Evolutionary conservation across 78 protist genomes (phyloP).

Genomic region (Dictyostelium capitatum): DNA sequence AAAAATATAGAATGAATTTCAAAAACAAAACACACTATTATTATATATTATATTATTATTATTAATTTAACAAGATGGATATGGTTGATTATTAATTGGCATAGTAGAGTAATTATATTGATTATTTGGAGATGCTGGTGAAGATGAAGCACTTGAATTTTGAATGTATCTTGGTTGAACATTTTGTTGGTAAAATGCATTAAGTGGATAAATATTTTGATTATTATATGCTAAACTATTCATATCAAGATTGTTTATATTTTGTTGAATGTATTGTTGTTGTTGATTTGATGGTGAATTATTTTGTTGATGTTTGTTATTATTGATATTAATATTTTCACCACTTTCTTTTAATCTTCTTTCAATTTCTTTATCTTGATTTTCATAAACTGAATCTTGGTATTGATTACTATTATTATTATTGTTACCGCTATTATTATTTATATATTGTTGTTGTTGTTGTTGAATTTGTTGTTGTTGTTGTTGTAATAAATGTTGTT

Average conservation of each 20-base stretch:
- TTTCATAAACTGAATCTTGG: background rate
- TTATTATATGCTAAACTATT: background rate
- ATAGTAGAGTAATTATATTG: constrained; percentile 38
- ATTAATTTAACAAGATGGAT: background rate
- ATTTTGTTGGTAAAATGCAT: background rate
- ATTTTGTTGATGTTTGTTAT: background rate
- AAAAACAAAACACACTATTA: background rate
- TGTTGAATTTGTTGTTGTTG: background rate
- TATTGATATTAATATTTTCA: background rate
- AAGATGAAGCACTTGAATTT: constrained; percentile 1
- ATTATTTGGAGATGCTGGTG: constrained; percentile 39
- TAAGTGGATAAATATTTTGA: background rate
- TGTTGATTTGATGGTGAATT: background rate
- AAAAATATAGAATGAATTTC: too few relatives aligned
- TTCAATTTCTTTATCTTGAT: constrained; percentile 22
- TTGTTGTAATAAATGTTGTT: background rate
- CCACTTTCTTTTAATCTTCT: background rate
- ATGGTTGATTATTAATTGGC: background rate
- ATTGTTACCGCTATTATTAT: background rate
- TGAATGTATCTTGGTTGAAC: constrained; percentile 30
- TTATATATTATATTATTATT: background rate
- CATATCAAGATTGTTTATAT: background rate
- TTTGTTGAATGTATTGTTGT: constrained; percentile 1
- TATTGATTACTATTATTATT: background rate
- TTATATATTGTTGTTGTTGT: background rate